These are phyloP conservation scores for Eremothecium sinecaudum DNA, from an alignment of 1,139 yeast species.

Conservation along the genomic window DNA sequence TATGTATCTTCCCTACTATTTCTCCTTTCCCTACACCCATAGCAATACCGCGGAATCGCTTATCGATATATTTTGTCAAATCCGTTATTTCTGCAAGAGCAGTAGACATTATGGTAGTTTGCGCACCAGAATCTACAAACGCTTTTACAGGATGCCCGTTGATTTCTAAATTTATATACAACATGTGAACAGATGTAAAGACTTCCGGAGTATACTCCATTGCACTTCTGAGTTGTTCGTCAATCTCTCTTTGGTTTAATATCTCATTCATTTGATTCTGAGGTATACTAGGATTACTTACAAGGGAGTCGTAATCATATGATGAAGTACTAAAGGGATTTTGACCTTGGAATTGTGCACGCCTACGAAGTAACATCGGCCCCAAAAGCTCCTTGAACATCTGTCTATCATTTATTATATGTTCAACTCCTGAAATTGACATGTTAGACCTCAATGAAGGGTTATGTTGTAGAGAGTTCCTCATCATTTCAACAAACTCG, in stretches of 20 bases:
- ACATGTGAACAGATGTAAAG: constrained; percentile 74
- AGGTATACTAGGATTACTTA: constrained; percentile 63
- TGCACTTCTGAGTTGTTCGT: constrained; percentile 71
- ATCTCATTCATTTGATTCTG: constrained; percentile 66
- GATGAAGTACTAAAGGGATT: constrained; percentile 32
- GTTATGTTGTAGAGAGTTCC: constrained; percentile 40
- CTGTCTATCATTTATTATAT: constrained; percentile 42
- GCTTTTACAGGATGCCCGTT: constrained; percentile 80
- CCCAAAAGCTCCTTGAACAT: constrained; percentile 43
- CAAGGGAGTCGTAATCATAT: constrained; percentile 43
- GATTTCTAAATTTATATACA: constrained; percentile 66
- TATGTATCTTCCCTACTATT: constrained; percentile 77
- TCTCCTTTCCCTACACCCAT: constrained; percentile 81
- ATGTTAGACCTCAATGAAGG: constrained; percentile 35
- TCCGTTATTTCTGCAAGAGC: constrained; percentile 66
- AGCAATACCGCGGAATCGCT: constrained; percentile 71
- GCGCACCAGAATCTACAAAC: constrained; percentile 96
- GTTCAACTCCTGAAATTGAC: constrained; percentile 36
- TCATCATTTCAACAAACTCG: constrained; percentile 40
- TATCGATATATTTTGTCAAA: constrained; percentile 67
- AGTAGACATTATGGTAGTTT: constrained; percentile 73
- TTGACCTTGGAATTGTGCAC: constrained; percentile 21
- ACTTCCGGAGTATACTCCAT: constrained; percentile 85
- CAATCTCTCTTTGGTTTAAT: constrained; percentile 62
- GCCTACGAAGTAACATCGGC: constrained; percentile 30